Evolutionary conservation across 805 yeast genomes (phyloP).

Genomic region (Candida nanaspora): DNA sequence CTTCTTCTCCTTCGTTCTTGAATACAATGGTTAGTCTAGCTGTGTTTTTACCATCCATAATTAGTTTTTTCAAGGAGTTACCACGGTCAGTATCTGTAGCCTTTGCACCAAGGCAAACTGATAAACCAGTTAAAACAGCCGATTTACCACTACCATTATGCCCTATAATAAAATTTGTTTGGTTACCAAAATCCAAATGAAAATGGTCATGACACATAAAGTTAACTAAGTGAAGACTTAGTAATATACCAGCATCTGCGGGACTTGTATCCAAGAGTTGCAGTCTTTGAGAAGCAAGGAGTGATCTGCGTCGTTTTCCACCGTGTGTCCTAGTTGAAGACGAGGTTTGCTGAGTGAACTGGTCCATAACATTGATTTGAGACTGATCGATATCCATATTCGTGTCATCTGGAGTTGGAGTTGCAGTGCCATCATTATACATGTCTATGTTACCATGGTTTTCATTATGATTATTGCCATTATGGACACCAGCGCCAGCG

Average conservation of each 20-base stretch:
- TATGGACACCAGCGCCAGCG: no score
- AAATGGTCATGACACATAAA: constrained; percentile 90
- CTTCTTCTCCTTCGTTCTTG: constrained; percentile 57
- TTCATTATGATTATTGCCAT: no score
- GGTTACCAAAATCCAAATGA: constrained; percentile 66
- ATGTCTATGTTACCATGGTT: no score
- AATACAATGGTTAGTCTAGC: constrained; percentile 62
- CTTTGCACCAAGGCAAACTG: constrained; percentile 82
- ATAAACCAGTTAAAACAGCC: constrained; percentile 80
- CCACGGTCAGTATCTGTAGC: constrained; percentile 88
- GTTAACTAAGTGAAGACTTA: constrained; percentile 54
- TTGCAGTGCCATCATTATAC: no score
- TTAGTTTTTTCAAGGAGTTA: constrained; percentile 55
- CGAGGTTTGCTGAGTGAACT: not conserved
- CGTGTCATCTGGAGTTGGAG: constrained; percentile 6
- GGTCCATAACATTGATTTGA: constrained; percentile 16
- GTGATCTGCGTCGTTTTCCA: not conserved
- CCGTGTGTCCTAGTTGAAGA: not conserved
- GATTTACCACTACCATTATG: constrained; percentile 89
- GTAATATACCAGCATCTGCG: constrained; percentile 61
- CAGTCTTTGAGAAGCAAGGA: not conserved
- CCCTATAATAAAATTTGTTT: constrained; percentile 82
- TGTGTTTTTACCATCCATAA: constrained; percentile 68
- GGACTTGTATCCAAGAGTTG: constrained; percentile 17
- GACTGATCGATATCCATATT: constrained; percentile 8